These are phyloP conservation scores for Erodium chrysanthum DNA, from an alignment of 441 rosid genomes.

Conservation along the genomic window DNA sequence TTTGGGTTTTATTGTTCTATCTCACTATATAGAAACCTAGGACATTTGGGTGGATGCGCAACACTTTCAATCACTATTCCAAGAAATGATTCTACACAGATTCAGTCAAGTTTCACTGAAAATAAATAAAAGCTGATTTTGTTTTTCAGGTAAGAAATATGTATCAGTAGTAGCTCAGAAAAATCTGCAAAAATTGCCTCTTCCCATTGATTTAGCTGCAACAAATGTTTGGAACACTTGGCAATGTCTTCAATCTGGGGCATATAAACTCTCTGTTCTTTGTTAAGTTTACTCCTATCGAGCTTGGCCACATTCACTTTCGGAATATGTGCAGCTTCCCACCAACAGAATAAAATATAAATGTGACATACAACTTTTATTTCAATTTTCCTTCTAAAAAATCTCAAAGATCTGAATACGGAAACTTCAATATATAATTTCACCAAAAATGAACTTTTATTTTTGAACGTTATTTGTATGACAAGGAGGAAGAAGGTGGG, in stretches of 20 bases:
- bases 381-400: not conserved
- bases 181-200: slow-evolving; percentile 68
- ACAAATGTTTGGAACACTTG: slow-evolving; percentile 47
- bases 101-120: not conserved
- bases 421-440: not conserved
- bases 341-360: slow-evolving; percentile 29
- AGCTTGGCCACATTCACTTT: slow-evolving; percentile 59
- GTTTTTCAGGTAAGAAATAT: not conserved
- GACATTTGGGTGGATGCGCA: too few relatives aligned
- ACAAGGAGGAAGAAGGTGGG: too few relatives aligned
- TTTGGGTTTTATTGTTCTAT: too few relatives aligned
- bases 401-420: too few relatives aligned
- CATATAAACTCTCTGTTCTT: slow-evolving; percentile 70
- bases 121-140: not conserved
- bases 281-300: slow-evolving; percentile 29
- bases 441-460: not conserved
- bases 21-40: too few relatives aligned
- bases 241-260: slow-evolving; percentile 77
- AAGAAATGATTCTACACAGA: not conserved
- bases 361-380: not conserved
- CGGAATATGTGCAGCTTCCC: slow-evolving; percentile 83
- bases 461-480: too few relatives aligned
- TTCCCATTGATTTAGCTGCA: slow-evolving; percentile 69
- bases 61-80: too few relatives aligned
- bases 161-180: slow-evolving; percentile 54